Percentiles rank a stretch among this genome's conserved stretches.
Evolutionary conservation across 2,329 filamentous ascomycete genomes (phyloP).

Genomic region (Alternaria gaisen): DNA sequence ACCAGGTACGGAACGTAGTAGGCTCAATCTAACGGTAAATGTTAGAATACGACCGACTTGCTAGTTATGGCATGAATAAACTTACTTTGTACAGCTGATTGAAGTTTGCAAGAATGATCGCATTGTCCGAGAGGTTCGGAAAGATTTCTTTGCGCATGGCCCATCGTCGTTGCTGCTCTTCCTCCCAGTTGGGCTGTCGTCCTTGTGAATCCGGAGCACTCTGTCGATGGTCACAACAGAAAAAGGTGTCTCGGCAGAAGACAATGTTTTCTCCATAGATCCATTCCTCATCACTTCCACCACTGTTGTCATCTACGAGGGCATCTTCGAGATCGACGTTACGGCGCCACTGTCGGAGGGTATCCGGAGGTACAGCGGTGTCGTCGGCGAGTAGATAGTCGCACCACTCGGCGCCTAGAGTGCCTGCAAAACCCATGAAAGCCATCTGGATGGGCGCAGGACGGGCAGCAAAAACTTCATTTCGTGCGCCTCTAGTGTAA

Average conservation of each 20-base stretch:
- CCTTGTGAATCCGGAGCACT: constrained; percentile 79
- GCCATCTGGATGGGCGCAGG: constrained; percentile 98
- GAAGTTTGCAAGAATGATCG: constrained; percentile 95
- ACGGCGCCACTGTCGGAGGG: constrained; percentile 78
- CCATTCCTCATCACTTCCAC: constrained; percentile 79
- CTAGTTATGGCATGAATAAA: neutral
- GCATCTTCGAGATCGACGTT: constrained; percentile 79
- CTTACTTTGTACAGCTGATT: constrained; percentile 97
- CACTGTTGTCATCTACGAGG: constrained; percentile 69
- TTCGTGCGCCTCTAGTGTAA: constrained; percentile 94
- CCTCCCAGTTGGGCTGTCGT: constrained; percentile 74
- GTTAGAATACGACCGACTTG: constrained; percentile 20
- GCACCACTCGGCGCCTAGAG: constrained; percentile 96
- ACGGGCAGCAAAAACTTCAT: constrained; percentile 94
- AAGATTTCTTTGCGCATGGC: constrained; percentile 93
- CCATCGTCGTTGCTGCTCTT: constrained; percentile 85
- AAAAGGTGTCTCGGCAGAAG: constrained; percentile 93
- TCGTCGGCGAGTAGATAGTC: constrained; percentile 94
- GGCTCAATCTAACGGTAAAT: constrained; percentile 80
- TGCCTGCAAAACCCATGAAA: constrained; percentile 99
- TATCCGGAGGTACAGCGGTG: constrained; percentile 82
- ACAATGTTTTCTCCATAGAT: constrained; percentile 97
- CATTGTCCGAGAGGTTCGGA: constrained; percentile 79
- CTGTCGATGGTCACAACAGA: constrained; percentile 96
- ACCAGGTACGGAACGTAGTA: constrained; percentile 93